Base-by-base conservation (phyloP, 192 early-diverging fungal genomes). In the Glomus cerebriforme region DNA sequence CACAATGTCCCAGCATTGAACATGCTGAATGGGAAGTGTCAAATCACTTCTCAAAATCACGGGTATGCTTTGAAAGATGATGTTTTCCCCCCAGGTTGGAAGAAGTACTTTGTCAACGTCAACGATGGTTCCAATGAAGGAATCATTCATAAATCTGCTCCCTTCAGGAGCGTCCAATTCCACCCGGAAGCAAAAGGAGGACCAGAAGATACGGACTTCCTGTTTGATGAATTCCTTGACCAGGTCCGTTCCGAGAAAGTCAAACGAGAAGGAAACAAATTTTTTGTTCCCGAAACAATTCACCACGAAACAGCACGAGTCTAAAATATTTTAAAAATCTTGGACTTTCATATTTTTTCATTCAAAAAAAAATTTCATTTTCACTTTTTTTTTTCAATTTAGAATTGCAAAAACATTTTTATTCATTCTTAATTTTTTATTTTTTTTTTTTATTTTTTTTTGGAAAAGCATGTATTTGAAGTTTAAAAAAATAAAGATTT, bases 81-180 rank as follows among this genome's bases (percentile, higher is more conserved):
- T 34, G 79, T 60, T 15, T 86, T 89, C 82, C 88, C 92, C 17
- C 72, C 81, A 0, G 95, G 92, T 34, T 98, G 95, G 95, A 86
- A 87, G 54, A 88, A 93, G 77, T 95, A 92, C 90, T 98, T 94
- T 80, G 91, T 95, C 63, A 98, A 98, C 78, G 96, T 95, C 82
- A 98, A 98, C 73, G 96, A 98, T 82, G 95, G 95, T 0, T 93
- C 94, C 54, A 98, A 98, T 84, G 96, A 98, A 83, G 96, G 96
- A 75, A 94, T 98, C 66, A 87, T 91, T 37, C 95, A 97, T 82
- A 74, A 81, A 47, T 75, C 81, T 59, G 85, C 88, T 75, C 95
- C 95, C 22, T 94, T 92, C 78, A 84, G 86, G 60, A 93, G 92
- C 54, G 96, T 97, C 7, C 96, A 98, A 88, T 98, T 97, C 91